Evolutionary conservation across 495 filamentous ascomycete species (phyloP).

Genomic region (Neurospora hispaniola): DNA sequence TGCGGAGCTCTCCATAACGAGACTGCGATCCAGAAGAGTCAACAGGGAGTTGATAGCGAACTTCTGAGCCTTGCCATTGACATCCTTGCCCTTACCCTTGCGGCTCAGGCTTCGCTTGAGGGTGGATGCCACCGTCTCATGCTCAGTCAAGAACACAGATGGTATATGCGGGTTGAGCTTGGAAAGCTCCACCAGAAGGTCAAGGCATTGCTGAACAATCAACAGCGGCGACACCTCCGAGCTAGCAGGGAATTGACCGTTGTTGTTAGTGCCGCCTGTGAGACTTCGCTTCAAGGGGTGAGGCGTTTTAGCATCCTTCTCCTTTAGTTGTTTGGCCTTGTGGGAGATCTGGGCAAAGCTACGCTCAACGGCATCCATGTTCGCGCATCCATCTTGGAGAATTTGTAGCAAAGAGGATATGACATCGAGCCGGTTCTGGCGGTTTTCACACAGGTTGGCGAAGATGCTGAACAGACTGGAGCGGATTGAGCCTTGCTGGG

Average conservation of each 20-base stretch:
- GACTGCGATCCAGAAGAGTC: conserved; percentile 73
- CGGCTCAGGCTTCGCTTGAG: conserved; percentile 67
- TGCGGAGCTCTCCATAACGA: conserved; percentile 88
- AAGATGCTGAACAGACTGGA: conserved; percentile 76
- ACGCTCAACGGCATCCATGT: conserved; percentile 86
- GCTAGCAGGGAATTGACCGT: conserved; percentile 38
- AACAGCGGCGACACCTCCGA: conserved; percentile 84
- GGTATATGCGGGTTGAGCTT: conserved; percentile 72
- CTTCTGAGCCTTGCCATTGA: conserved; percentile 67
- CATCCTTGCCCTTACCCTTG: conserved; percentile 72
- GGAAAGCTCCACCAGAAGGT: conserved; percentile 67
- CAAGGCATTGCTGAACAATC: conserved; percentile 91
- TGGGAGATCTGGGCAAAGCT: conserved; percentile 90
- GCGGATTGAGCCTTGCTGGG: conserved; percentile 68
- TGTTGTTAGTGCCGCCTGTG: conserved; percentile 27
- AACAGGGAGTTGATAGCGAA: conserved; percentile 88
- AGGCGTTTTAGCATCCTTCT: conserved; percentile 63
- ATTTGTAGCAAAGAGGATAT: conserved; percentile 87
- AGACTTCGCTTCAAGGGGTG: conserved; percentile 60
- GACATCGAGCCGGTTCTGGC: conserved; percentile 89
- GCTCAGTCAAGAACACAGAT: conserved; percentile 90
- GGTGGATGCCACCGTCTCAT: conserved; percentile 60
- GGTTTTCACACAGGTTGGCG: conserved; percentile 81
- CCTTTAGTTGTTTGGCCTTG: conserved; percentile 70
- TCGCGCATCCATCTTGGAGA: conserved; percentile 89